phyloP scores from a whole-genome alignment of 2,329 filamentous ascomycete genomes.

The Aspergillus novoparasiticus region DNA sequence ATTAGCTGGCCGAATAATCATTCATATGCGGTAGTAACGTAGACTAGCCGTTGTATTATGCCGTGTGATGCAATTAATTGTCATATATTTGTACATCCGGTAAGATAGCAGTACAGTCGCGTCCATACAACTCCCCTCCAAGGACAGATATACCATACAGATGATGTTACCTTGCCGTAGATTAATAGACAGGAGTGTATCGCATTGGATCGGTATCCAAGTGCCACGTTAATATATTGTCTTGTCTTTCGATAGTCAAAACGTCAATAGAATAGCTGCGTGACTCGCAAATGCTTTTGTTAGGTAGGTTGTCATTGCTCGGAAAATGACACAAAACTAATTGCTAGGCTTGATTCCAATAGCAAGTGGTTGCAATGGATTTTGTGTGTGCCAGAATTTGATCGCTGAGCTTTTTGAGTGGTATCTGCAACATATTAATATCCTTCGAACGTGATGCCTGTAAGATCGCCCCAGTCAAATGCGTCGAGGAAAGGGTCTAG shows the following conservation, averaged over 20 bases:
- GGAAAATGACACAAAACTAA: not conserved
- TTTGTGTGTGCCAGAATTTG: too few species aligned
- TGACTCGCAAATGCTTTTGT: not conserved
- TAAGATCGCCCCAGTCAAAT: conserved; percentile 38
- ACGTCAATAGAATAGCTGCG: not conserved
- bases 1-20: not conserved
- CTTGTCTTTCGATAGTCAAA: not conserved
- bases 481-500: conserved; percentile 39
- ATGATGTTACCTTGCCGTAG: accelerated
- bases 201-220: too few species aligned
- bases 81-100: not conserved
- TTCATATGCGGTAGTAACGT: not conserved
- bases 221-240: too few species aligned
- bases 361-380: not conserved
- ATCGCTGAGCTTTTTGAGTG: not conserved
- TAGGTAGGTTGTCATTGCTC: not conserved
- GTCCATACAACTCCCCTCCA: not conserved
- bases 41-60: not conserved
- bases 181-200: not conserved
- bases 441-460: conserved; percentile 30
- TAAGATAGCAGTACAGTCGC: not conserved
- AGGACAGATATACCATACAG: not conserved
- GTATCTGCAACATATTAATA: not conserved
- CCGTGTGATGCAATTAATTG: not conserved
- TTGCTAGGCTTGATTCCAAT: not conserved